Base-by-base conservation (phyloP, 805 yeast genomes). In the Kockiozyma suomiensis region DNA sequence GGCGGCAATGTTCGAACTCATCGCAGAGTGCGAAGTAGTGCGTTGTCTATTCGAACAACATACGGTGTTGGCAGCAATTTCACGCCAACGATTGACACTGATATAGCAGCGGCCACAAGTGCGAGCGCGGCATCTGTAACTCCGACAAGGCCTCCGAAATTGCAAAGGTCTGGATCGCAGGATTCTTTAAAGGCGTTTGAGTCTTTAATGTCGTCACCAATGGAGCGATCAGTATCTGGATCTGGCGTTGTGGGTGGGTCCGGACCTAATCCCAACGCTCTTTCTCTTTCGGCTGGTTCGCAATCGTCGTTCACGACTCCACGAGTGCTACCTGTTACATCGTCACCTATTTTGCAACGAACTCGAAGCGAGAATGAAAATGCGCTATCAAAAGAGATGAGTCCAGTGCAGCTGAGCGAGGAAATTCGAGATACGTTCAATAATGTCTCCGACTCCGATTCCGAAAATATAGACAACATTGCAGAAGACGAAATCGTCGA, bases 121-220 rank as follows among this genome's bases (percentile, higher is more conserved):
- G 17, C 23, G 17, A 54, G n/a, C 35, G 25, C 26, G 21, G 25
- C 40, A 23, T 3, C 41, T 10, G 28, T 8, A 13, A 28, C 48
- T 35, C 54, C 48, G n/a, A 40, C 47, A 5, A 15, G 42, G 19
- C 41, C 33, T n/a, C 46, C 43, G 40, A 43, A 23, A 30, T 33
- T 48, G 21, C 56, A 45, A 25, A 15, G 15, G 28, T 30, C 40
- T 10, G 40, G 51, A 23, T 59, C 62, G 13, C 46, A 33, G 5
- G 62, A 54, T 21, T 58, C 62, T n/a, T 41, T 59, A 13, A 49
- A 46, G 25, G 62, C 59, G 23, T 59, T 59, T 30, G 59, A 49
- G 35, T 48, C 54, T 17, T 40, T 59, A 26, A 42, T 59, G 53
- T 43, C 41, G 10, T 23, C 59, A 17, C 43, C 49, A 8, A 17